These are phyloP conservation scores for Penicillium sp. DNA, from an alignment of 2,329 filamentous ascomycete species.

Conservation along the genomic window DNA sequence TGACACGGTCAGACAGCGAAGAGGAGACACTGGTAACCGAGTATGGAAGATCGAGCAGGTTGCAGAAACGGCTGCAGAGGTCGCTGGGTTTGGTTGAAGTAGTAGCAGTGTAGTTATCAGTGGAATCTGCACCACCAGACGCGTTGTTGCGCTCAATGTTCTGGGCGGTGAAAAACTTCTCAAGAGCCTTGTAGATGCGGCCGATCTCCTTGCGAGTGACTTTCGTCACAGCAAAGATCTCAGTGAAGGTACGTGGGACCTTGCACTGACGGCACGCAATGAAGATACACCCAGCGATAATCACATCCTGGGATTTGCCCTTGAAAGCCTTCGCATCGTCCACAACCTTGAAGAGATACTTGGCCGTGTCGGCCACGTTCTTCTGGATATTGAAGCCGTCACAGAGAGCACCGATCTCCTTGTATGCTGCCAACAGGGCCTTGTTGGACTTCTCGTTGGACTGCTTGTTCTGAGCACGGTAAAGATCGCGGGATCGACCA, in stretches of 20 bases:
- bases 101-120: constrained; percentile 68
- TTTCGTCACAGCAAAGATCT: constrained; percentile 89
- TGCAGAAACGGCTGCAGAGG: constrained; percentile 87
- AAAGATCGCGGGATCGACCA: constrained; percentile 70
- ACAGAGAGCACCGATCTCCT: constrained; percentile 83
- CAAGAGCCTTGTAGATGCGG: constrained; percentile 87
- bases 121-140: constrained; percentile 51
- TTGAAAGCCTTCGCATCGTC: constrained; percentile 93
- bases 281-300: constrained; percentile 96
- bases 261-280: constrained; percentile 90
- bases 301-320: constrained; percentile 88
- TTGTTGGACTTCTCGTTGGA: constrained; percentile 82
- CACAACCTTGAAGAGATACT: constrained; percentile 92
- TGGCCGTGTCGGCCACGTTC: constrained; percentile 82
- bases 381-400: constrained; percentile 80
- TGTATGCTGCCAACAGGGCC: constrained; percentile 75
- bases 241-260: constrained; percentile 85
- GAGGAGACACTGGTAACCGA: constrained; percentile 78
- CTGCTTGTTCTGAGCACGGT: constrained; percentile 79
- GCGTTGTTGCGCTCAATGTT: constrained; percentile 59
- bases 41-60: constrained; percentile 72
- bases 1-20: constrained; percentile 75
- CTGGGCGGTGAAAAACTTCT: constrained; percentile 80
- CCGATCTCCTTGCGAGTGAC: constrained; percentile 98
- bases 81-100: constrained; percentile 77